Percentiles rank a stretch among this genome's conserved stretches.
These are phyloP conservation scores for Galeopsis tetrahit DNA, from an alignment of 257 asterid genomes.

Conservation along the genomic window DNA sequence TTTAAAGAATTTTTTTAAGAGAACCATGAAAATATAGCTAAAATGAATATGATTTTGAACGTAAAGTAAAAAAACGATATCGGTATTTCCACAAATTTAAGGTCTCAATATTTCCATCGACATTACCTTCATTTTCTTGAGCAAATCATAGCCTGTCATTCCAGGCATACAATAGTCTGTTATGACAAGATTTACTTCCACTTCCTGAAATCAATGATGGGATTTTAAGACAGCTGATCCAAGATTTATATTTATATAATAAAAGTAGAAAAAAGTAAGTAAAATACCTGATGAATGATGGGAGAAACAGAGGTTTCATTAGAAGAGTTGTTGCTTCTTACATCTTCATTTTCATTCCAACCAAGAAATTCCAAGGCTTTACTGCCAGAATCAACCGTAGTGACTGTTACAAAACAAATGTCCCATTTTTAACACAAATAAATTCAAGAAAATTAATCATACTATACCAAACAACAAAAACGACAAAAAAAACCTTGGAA, in stretches of 20 bases:
- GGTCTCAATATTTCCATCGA: no score
- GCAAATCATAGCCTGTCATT: slow-evolving; percentile 68
- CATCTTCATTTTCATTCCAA: slow-evolving; percentile 41
- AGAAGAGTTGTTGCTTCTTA: slow-evolving; percentile 10
- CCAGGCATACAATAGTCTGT: slow-evolving; percentile 73
- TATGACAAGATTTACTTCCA: slow-evolving; percentile 55
- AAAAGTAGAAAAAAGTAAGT: background rate
- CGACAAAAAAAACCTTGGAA: slow-evolving; percentile 41
- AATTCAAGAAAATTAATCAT: background rate
- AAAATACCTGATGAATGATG: slow-evolving; percentile 27
- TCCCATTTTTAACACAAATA: background rate
- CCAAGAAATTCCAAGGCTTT: slow-evolving; percentile 62
- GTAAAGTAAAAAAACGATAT: no score
- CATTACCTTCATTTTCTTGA: slow-evolving; percentile 62
- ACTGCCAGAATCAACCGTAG: slow-evolving; percentile 63
- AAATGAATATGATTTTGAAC: no score
- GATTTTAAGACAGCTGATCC: slow-evolving; percentile 22
- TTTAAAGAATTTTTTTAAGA: no score
- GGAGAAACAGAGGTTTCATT: slow-evolving; percentile 35
- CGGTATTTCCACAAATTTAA: no score
- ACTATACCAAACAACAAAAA: slow-evolving; percentile 6
- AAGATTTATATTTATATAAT: background rate
- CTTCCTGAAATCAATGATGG: slow-evolving; percentile 39
- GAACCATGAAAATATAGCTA: no score
- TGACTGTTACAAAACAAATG: slow-evolving; percentile 38